Evolutionary conservation across 1,139 yeast species (phyloP).

Genomic region (Geotrichum citri-aurantii): DNA sequence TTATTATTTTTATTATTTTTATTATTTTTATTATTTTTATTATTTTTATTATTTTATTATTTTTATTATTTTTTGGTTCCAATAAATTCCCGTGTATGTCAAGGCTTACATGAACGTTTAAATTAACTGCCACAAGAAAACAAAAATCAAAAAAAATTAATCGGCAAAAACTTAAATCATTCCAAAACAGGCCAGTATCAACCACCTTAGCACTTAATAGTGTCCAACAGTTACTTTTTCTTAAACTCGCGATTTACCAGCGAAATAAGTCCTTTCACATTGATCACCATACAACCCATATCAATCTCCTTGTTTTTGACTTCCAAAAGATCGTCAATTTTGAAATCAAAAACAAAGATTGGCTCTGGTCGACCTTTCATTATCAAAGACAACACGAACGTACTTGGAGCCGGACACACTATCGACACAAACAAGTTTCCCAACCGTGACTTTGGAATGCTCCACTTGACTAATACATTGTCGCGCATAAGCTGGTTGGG

Average conservation of each 20-base stretch:
- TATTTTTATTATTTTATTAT: too few species aligned
- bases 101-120: not conserved
- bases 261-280: conserved; percentile 24
- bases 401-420: conserved; percentile 36
- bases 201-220: not conserved
- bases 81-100: not conserved
- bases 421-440: conserved; percentile 28
- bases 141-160: not conserved
- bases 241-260: conserved; percentile 23
- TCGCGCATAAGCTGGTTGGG: conserved; percentile 33
- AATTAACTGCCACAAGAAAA: not conserved
- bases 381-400: conserved; percentile 35
- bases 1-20: too few species aligned
- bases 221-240: conserved; percentile 10
- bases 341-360: conserved; percentile 32
- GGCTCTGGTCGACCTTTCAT: conserved; percentile 35
- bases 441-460: conserved; percentile 30
- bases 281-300: conserved; percentile 33
- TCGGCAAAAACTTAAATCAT: not conserved
- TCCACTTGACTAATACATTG: conserved; percentile 32
- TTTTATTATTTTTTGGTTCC: not conserved
- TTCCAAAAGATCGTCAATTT: conserved; percentile 37
- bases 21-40: too few species aligned
- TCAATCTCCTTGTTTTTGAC: conserved; percentile 34
- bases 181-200: too few species aligned